Conservation (phyloP, 2,329 filamentous ascomycete genomes). For the Achaetomium macrosporum region DNA sequence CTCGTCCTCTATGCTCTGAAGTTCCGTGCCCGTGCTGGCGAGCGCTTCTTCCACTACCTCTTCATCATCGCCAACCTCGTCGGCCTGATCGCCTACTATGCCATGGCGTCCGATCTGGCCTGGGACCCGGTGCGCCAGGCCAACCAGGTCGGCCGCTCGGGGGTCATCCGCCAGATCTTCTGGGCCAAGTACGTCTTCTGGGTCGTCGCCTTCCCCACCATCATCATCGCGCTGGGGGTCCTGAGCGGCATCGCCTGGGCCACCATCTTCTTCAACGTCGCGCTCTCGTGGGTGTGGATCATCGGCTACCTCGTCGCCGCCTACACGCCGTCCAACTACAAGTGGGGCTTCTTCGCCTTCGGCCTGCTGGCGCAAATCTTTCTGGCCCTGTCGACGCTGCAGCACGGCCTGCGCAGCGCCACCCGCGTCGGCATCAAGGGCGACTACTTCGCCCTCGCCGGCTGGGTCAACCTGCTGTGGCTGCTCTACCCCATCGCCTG, state of each 20-base stretch:
- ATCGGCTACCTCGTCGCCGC: slow-evolving; percentile 45
- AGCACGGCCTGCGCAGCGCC: slow-evolving; percentile 34
- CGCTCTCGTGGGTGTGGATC: slow-evolving; percentile 47
- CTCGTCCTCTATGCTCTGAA: slow-evolving; percentile 37
- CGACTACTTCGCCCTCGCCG: slow-evolving; percentile 42
- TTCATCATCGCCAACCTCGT: slow-evolving; percentile 45
- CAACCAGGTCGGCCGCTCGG: slow-evolving; percentile 28
- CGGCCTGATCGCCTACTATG: slow-evolving; percentile 46
- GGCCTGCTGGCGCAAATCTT: slow-evolving; percentile 43
- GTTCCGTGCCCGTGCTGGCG: slow-evolving; percentile 39
- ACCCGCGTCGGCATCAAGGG: slow-evolving; percentile 36
- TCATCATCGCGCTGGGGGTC: slow-evolving; percentile 43
- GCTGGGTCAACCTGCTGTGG: slow-evolving; percentile 47
- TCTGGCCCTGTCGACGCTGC: slow-evolving; percentile 41
- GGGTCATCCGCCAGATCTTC: slow-evolving; percentile 44
- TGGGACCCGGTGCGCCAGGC: slow-evolving; percentile 36
- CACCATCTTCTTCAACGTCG: slow-evolving; percentile 46
- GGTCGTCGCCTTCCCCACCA: slow-evolving; percentile 44
- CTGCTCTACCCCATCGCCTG: slow-evolving; percentile 50
- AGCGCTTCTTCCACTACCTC: slow-evolving; percentile 53
- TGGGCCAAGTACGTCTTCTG: slow-evolving; percentile 52
- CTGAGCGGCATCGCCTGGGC: slow-evolving; percentile 50
- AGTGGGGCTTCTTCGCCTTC: slow-evolving; percentile 53
- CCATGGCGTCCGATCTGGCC: slow-evolving; percentile 47
- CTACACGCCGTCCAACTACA: slow-evolving; percentile 45